Evolutionary conservation across 2,329 filamentous ascomycete genomes (phyloP), one percentile per base, ranked within the genome.

Genomic region (Penicillium sp.): DNA sequence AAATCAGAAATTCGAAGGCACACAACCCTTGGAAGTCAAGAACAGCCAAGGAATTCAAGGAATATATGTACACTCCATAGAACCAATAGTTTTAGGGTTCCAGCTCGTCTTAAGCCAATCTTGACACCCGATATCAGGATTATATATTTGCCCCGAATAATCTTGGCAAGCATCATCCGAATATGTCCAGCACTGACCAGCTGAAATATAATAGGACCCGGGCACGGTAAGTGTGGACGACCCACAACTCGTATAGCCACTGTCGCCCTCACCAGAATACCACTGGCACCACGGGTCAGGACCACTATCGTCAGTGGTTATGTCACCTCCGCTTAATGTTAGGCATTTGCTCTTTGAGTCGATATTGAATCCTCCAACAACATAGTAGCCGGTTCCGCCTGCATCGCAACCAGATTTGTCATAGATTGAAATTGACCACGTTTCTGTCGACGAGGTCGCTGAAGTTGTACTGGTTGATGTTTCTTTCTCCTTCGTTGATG

Each of bases 351-450:
- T 33, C 24, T 7, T 29, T 27, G 14, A 16, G 9, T 9, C 39
- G 4, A 14, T 31, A 13, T 48, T 56, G 29, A 45, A 39, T 13
- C 58, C 62, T 46, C 56, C 39, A 4, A 63, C 19, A 19, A 55
- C 4, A 37, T 60, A 61, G 35, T 62, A 62, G 31, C 50, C 50
- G 4, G 14, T n/a, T 26, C 62, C 56, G 7, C 54, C 58, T 9
- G 39, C 42, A 13, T 31, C 11, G 29, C 61, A 63, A 2, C 49
- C 6, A n/a, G 43, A 22, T 26, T 60, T 19, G 14, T 39, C 52
- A 35, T 62, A 63, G 16, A 63, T 48, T 9, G 19, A 26, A 10
- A 62, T 27, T 24, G 48, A n/a, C 55, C 57, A 63, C 7, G 45
- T 19, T 4, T 26, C 4, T 3, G 45, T 19, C 9, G 26, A 13